phyloP scores from a whole-genome alignment of 805 yeast species.

The Spathaspora boniae region DNA sequence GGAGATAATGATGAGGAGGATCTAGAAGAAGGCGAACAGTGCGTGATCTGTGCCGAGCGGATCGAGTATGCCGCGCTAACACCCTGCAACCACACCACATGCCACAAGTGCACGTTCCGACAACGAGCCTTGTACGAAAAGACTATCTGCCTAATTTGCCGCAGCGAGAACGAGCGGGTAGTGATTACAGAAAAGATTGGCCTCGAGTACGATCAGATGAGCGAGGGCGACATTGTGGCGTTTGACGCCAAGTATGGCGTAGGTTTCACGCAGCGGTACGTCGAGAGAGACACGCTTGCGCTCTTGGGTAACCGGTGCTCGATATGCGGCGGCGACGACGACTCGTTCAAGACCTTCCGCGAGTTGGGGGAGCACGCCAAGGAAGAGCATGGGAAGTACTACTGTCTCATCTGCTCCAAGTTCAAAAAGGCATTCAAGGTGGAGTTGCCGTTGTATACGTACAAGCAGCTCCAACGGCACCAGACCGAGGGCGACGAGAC shows the following conservation, averaged over 20 bases:
- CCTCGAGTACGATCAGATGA: conserved; percentile 36
- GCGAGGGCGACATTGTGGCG: conserved; percentile 25
- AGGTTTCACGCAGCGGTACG: conserved; percentile 54
- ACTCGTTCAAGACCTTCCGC: conserved; percentile 47
- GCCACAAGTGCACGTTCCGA: conserved; percentile 79
- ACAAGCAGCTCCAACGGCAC: conserved; percentile 64
- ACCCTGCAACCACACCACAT: conserved; percentile 81
- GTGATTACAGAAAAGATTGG: conserved; percentile 52
- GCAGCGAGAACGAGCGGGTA: conserved; percentile 60
- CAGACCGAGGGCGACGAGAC: conserved; percentile 66
- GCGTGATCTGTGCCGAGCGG: conserved; percentile 82
- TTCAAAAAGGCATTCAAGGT: conserved; percentile 72
- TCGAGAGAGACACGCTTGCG: conserved; percentile 44
- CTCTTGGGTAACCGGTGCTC: conserved; percentile 60
- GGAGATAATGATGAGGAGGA: conserved; percentile 26
- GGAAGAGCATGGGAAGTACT: conserved; percentile 55
- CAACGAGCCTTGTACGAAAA: conserved; percentile 78
- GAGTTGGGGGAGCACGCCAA: conserved; percentile 63
- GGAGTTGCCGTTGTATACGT: conserved; percentile 63
- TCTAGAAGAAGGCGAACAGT: conserved; percentile 42
- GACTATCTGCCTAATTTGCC: conserved; percentile 76
- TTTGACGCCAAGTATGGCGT: conserved; percentile 49
- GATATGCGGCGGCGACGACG: conserved; percentile 40
- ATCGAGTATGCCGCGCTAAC: conserved; percentile 64
- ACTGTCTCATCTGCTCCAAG: conserved; percentile 76